These are phyloP conservation scores for Pelargonium exstipulatum DNA, from an alignment of 441 rosid species.

Conservation along the genomic window DNA sequence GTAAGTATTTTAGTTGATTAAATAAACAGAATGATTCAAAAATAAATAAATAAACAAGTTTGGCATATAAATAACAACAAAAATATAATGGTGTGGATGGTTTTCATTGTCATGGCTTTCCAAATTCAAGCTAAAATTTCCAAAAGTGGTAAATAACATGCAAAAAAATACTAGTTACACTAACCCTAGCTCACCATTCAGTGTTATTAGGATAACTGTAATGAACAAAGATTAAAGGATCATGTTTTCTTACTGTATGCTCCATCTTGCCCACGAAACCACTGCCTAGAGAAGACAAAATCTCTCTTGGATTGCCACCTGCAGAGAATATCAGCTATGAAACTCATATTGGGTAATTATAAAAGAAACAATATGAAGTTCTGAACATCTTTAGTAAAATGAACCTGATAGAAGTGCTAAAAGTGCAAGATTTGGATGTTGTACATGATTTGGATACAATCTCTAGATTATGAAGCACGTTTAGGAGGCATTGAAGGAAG, in stretches of 20 bases:
- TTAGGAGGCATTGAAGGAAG: conserved; percentile 6
- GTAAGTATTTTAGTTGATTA: neutral
- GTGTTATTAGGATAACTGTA: conserved; percentile 6
- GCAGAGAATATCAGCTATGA: conserved; percentile 30
- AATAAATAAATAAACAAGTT: neutral
- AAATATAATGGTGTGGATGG: neutral
- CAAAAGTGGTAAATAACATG: neutral
- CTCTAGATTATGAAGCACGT: neutral
- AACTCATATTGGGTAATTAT: conserved; percentile 16
- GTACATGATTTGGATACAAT: neutral
- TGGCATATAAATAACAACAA: neutral
- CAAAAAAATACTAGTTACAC: neutral
- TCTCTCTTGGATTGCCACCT: conserved; percentile 95
- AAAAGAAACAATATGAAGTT: conserved; percentile 13
- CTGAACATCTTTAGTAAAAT: neutral
- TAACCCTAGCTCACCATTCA: neutral
- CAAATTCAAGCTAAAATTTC: neutral
- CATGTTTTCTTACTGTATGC: conserved; percentile 71
- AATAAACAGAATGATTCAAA: neutral
- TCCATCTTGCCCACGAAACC: conserved; percentile 98
- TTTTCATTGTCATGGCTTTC: neutral
- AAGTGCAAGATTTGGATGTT: neutral
- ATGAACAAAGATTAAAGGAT: conserved; percentile 14
- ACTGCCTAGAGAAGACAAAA: conserved; percentile 94
- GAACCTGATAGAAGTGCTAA: neutral